phyloP scores from a whole-genome alignment of 305 asterid genomes.

The Fraxinus latifolia region DNA sequence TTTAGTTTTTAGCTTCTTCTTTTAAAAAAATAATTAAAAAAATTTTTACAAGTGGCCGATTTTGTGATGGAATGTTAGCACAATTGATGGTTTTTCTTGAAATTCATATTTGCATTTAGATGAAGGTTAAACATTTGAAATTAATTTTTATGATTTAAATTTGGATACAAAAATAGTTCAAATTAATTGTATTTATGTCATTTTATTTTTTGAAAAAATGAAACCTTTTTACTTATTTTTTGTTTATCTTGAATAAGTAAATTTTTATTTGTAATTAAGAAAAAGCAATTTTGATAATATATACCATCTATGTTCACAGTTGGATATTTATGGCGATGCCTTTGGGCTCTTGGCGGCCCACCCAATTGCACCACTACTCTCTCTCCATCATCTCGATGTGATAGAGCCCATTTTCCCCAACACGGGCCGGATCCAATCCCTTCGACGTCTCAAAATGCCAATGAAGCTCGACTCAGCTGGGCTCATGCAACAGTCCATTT shows the following conservation, averaged over 20 bases:
- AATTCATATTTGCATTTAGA: background rate
- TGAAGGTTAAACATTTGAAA: background rate
- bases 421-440: constrained; percentile 39
- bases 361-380: constrained; percentile 75
- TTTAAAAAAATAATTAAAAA: too few species aligned
- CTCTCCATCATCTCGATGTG: constrained; percentile 87
- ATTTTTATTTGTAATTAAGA: background rate
- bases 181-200: too few species aligned
- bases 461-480: constrained; percentile 67
- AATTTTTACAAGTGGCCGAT: background rate
- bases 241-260: too few species aligned
- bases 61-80: background rate
- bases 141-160: too few species aligned
- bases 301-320: background rate
- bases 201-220: too few species aligned
- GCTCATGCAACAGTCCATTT: constrained; percentile 70
- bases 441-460: constrained; percentile 42
- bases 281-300: constrained; percentile 35
- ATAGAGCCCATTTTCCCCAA: constrained; percentile 87
- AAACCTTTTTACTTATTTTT: too few species aligned
- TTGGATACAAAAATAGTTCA: background rate
- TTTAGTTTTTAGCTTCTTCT: background rate
- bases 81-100: background rate
- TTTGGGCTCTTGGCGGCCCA: constrained; percentile 87
- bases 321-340: constrained; percentile 49